These are phyloP conservation scores for Myxozyma sirexii DNA, from an alignment of 805 yeast species.

Conservation along the genomic window DNA sequence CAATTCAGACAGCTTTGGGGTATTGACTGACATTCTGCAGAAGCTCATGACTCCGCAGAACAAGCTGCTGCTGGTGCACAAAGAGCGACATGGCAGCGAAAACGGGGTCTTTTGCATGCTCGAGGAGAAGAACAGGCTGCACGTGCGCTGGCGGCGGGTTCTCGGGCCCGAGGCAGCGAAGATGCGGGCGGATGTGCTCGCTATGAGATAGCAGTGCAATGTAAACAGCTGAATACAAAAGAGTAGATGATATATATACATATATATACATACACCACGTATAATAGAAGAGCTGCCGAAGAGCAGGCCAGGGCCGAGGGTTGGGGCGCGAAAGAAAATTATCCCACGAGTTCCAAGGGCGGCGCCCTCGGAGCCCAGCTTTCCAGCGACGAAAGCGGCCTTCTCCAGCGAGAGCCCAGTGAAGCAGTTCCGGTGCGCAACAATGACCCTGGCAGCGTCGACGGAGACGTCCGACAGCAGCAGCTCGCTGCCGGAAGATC, in stretches of 20 bases:
- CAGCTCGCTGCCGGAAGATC: constrained; percentile 15
- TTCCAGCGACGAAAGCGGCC: too few relatives aligned
- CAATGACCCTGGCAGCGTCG: neutral
- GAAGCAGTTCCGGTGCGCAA: too few relatives aligned
- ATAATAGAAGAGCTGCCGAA: too few relatives aligned
- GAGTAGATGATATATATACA: too few relatives aligned
- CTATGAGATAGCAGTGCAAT: neutral
- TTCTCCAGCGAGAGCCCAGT: too few relatives aligned
- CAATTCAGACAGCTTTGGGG: constrained; percentile 47
- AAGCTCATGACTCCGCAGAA: constrained; percentile 25
- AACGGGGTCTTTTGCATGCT: constrained; percentile 24
- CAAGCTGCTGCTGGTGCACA: constrained; percentile 41
- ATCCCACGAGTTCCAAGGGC: neutral
- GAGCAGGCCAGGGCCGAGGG: neutral
- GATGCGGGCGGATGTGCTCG: constrained; percentile 13
- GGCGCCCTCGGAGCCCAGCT: neutral
- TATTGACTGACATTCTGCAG: constrained; percentile 41
- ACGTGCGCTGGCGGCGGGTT: constrained; percentile 5
- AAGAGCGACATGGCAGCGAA: constrained; percentile 37
- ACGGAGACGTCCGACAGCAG: neutral
- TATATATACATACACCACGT: too few relatives aligned
- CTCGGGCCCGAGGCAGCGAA: constrained; percentile 10
- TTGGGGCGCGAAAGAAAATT: constrained; percentile 1
- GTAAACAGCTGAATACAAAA: too few relatives aligned
- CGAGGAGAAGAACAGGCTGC: constrained; percentile 19